Base-by-base conservation (phyloP, 805 yeast species). In the Yamadazyma endophytica region DNA sequence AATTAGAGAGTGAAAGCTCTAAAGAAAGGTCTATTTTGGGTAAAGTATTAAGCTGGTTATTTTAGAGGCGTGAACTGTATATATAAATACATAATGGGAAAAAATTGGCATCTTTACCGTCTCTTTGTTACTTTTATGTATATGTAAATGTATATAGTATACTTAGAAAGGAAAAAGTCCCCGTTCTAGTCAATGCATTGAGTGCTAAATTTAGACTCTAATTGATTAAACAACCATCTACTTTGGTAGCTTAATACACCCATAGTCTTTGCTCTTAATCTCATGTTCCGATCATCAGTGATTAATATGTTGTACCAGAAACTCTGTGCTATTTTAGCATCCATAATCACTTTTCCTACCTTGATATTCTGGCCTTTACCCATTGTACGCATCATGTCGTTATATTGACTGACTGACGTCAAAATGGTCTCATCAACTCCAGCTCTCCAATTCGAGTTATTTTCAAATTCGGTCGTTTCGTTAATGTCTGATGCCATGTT, bases 241-340 rank as follows among this genome's bases (percentile, higher is more conserved):
- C 82, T 75, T 32, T 74, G 77, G 50, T 67, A 74, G 26, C 75
- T 68, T 5, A 71, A 59, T 23, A 76, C 61, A 1, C 77, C 77
- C n/a, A 70, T 60, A 3, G 75, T 59, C 44, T 75, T 73, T 2
- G 86, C 79, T 40, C 84, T 73, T 24, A 77, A 53, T 40, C 83
- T 63, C 84, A 83, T 77, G 40, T 78, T 81, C 33, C 78, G 60
- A 50, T 84, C 90, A 54, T 83, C 90, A 2, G 89, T 79, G 21
- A 83, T 73, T 29, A 83, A 56, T 17, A 80, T 68, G 40, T 82
- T 76, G 50, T 76, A 77, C 28, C 69, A 60, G 50, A 78, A 75
- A 17, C 52, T 49, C 31, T 56, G 54, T 11, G 78, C 67, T 22
- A 63, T 57, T 45, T 47, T 68, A 33, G 46, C 49, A 32, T 52